Evolutionary conservation across 129 eudicot genomes (phyloP).

Genomic region (Erigeron canadensis): DNA sequence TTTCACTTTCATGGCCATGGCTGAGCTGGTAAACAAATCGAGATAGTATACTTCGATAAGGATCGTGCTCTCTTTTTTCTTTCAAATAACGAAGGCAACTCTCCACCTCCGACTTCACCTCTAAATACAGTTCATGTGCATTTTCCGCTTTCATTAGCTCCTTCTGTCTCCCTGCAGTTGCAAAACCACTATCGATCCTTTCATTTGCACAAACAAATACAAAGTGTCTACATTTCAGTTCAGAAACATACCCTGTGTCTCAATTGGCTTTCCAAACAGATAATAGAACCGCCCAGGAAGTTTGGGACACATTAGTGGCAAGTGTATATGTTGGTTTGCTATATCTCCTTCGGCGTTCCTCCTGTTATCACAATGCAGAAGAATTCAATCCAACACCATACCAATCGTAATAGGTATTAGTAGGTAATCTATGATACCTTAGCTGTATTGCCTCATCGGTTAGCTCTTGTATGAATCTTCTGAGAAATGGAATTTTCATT

Average conservation of each 20-base stretch:
- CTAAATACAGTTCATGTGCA: constrained; percentile 58
- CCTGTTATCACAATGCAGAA: constrained; percentile 28
- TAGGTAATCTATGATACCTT: constrained; percentile 39
- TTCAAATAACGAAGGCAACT: constrained; percentile 59
- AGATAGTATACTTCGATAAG: constrained; percentile 64
- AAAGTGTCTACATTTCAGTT: background rate
- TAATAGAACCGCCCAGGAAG: constrained; percentile 87
- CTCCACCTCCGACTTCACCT: constrained; percentile 78
- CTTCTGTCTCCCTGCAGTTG: constrained; percentile 54
- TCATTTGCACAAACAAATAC: background rate
- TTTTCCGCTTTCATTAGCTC: constrained; percentile 63
- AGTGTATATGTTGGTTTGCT: constrained; percentile 63
- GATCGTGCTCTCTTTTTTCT: constrained; percentile 68
- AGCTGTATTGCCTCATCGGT: constrained; percentile 51
- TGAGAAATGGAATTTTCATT: constrained; percentile 71
- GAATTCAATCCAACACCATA: background rate
- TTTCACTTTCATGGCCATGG: constrained; percentile 57
- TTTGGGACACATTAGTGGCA: constrained; percentile 75
- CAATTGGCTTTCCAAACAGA: constrained; percentile 70
- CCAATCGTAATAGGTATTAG: background rate
- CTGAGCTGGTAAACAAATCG: constrained; percentile 54
- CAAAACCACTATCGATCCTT: background rate
- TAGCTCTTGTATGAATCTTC: constrained; percentile 43
- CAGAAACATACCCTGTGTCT: constrained; percentile 51
- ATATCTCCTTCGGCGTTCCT: constrained; percentile 60